phyloP scores from a whole-genome alignment of 805 yeast species.

The Metschnikowia sp. region DNA sequence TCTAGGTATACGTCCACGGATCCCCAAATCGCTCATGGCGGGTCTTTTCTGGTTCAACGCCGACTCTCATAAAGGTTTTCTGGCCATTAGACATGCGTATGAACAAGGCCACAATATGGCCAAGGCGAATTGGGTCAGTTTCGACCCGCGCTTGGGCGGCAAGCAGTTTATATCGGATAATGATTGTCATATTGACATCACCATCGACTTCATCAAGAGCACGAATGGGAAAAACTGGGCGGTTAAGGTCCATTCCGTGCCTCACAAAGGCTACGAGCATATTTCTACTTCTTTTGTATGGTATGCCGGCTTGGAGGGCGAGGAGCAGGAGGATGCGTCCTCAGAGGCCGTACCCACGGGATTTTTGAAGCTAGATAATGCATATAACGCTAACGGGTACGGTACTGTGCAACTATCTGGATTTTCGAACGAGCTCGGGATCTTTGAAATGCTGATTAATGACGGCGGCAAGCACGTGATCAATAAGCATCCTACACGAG shows the following conservation, averaged over 20 bases:
- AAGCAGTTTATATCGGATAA: constrained; percentile 67
- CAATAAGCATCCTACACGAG: constrained; percentile 40
- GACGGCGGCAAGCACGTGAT: constrained; percentile 44
- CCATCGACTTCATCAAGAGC: constrained; percentile 73
- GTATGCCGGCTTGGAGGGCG: constrained; percentile 68
- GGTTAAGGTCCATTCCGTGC: constrained; percentile 61
- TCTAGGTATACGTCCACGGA: constrained; percentile 78
- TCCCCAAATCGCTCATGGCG: constrained; percentile 69
- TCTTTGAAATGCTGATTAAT: constrained; percentile 57
- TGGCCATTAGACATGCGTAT: constrained; percentile 66
- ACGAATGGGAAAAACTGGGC: constrained; percentile 78
- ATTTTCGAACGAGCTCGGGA: constrained; percentile 60
- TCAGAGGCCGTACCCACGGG: constrained; percentile 18
- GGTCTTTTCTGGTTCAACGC: constrained; percentile 89
- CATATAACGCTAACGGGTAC: constrained; percentile 25
- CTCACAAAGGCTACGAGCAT: constrained; percentile 47
- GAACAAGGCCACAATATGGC: constrained; percentile 68
- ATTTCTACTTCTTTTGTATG: constrained; percentile 65
- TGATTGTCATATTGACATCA: constrained; percentile 58
- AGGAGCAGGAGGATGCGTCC: constrained; percentile 20
- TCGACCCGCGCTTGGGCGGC: constrained; percentile 89
- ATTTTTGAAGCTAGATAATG: constrained; percentile 25
- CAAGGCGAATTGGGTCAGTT: constrained; percentile 80
- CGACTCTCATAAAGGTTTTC: constrained; percentile 52
- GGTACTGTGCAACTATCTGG: constrained; percentile 44